Evolutionary conservation across 257 asterid species (phyloP), one percentile per base, ranked within the genome.

Genomic region (Nicotiana undulata): DNA sequence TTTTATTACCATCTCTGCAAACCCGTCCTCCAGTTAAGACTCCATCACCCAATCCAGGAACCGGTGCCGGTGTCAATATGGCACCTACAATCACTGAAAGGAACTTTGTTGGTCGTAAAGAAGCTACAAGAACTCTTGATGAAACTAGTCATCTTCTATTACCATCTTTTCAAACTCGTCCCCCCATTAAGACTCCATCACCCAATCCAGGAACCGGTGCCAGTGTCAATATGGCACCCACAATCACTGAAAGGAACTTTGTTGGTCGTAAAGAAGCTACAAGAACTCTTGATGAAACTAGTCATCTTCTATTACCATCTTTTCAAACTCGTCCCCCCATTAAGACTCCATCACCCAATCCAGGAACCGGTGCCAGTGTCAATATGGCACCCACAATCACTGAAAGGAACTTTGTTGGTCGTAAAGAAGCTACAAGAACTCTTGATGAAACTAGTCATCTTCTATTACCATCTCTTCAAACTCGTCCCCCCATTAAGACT

Each of bases 291-390:
- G 24, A 59, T 20, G 5, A 8, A 59, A 53, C 9, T 29, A 29
- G 32, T 17, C 64, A 22, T n/a, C 64, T 59, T 59, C 15, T 59
- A 59, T 20, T 59, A 59, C 15, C 29, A 20, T 59, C 64, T 8
- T 22, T 59, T 2, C 31, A 3, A 56, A 3, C 61, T 13, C 63
- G 52, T 18, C 8, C 17, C 1, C 44, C 63, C 0, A 34, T 46
- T 79, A 63, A 17, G 0, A 82, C 88, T 6, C 89, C 87, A 8
- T 26, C 83, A 1, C 84, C 83, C 1, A 85, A 75, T 44, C 88
- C 81, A 59, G 13, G 13, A 20, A 59, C 64, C 4, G 28, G 76
- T 28, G 64, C 28, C 15, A 3, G 64, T n/a, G 29, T 59, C 5
- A 59, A 20, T 20, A 20, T 59, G 64, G 29, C 64, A 20, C 8